Evolutionary conservation across 169 alveolate species (phyloP), one percentile per base, ranked within the genome.

Genomic region (Cryptosporidium baileyi): DNA sequence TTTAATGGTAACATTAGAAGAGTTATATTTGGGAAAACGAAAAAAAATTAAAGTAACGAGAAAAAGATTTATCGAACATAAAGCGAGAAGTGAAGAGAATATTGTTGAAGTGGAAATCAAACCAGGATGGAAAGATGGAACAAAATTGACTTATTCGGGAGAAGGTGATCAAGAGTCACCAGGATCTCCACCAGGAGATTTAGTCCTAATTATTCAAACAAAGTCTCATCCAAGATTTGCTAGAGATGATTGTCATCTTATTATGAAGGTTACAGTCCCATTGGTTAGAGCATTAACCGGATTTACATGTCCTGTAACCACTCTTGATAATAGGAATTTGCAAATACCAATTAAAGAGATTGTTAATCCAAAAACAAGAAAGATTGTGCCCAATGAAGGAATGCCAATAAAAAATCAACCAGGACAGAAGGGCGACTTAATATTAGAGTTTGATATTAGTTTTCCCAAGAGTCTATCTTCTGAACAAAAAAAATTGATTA

Each of bases 61-160:
- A n/a, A 93, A 92, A 51, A 81, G 96, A 26, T 93, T 93, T 74
- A 47, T 89, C 67, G 91, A 90, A 19, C 80, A 89, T 26, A 80
- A 82, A 26, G 93, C 89, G 17, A 92, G 93, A 80, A 93, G 90
- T 67, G 96, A 93, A 47, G 96, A 93, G 65, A 93, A 93, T 61
- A 91, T 80, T 17, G 95, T 93, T 19, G 93, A 91, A 62, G 91
- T 93, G 9, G 96, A 93, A 80, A 90, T 93, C 40, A 93, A 93
- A 62, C 95, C 96, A 15, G 94, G 96, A 7, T 93, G 96, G 96
- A 93, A 93, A 80, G 96, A 93, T 81, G 96, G 96, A 4, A 93
- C 96, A 2, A 93, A 91, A 81, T 80, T 93, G 30, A 93, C 96
- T 13, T 93, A 92, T 61, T 80, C 94, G 8, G 94, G 95, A 24